Conservation (phyloP, 1,139 yeast species). For the Debaryomyces robertsiae region DNA sequence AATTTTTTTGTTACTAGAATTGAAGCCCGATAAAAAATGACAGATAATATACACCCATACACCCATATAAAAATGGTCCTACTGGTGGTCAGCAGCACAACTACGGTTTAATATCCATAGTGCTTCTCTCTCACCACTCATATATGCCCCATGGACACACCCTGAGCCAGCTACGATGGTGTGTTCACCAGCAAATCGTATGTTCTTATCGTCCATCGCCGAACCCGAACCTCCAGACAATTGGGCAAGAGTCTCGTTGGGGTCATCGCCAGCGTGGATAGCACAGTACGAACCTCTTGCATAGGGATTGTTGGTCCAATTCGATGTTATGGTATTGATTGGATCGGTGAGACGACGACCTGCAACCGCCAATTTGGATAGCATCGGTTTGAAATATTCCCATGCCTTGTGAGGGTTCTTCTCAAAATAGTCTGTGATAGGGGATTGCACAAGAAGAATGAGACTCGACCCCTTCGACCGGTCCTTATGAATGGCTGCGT, state of each 20-base stretch:
- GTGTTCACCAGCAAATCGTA: conserved; percentile 88
- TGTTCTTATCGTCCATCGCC: conserved; percentile 41
- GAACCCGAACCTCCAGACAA: conserved; percentile 55
- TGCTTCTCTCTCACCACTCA: conserved; percentile 74
- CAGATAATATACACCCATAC: not conserved
- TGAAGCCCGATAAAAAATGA: conserved; percentile 5
- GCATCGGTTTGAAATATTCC: conserved; percentile 42
- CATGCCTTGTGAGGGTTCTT: conserved; percentile 40
- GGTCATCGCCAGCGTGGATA: conserved; percentile 66
- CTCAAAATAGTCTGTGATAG: conserved; percentile 58
- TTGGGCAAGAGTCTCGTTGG: conserved; percentile 56
- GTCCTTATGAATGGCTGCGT: conserved; percentile 25
- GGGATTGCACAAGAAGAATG: conserved; percentile 66
- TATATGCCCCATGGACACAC: conserved; percentile 81
- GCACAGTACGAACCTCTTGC: conserved; percentile 79
- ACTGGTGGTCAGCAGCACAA: not conserved
- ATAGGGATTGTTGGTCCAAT: conserved; percentile 73
- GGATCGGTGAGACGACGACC: conserved; percentile 44
- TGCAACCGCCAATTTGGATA: conserved; percentile 24
- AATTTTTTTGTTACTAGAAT: not conserved
- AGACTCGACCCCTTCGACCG: conserved; percentile 37
- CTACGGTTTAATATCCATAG: conserved; percentile 36
- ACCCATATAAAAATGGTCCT: not conserved
- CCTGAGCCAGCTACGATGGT: conserved; percentile 78
- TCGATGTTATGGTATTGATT: conserved; percentile 52